These are phyloP conservation scores for Maudiozyma turicensis DNA, from an alignment of 805 yeast genomes.

Conservation along the genomic window DNA sequence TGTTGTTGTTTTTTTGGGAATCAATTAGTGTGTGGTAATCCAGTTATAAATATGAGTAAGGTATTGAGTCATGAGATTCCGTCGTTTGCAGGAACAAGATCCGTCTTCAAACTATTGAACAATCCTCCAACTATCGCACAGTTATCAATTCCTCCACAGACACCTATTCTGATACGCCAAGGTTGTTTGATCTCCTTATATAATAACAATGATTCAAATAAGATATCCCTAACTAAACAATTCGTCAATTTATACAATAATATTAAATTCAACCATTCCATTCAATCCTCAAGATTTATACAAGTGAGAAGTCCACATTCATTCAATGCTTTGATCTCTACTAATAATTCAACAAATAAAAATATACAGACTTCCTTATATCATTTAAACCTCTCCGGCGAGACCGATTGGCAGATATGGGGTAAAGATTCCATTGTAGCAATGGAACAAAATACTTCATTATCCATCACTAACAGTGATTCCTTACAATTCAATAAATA, in stretches of 20 bases:
- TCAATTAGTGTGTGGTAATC: no score
- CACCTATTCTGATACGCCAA: constrained; percentile 17
- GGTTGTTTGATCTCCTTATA: constrained; percentile 23
- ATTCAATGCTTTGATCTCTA: constrained; percentile 19
- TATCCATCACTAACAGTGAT: constrained; percentile 7
- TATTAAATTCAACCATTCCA: constrained; percentile 11
- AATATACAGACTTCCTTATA: constrained; percentile 5
- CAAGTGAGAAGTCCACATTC: constrained; percentile 7
- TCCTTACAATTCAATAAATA: constrained; percentile 7
- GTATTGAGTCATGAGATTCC: not conserved
- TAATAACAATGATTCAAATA: constrained; percentile 3
- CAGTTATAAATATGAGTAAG: not conserved
- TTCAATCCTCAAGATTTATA: constrained; percentile 16
- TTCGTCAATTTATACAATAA: constrained; percentile 18
- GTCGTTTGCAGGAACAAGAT: constrained; percentile 1
- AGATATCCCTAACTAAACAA: constrained; percentile 11
- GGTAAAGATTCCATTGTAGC: constrained; percentile 23
- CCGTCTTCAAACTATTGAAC: constrained; percentile 4
- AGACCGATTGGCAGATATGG: constrained; percentile 25
- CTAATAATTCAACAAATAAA: constrained; percentile 10
- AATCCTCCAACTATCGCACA: constrained; percentile 7
- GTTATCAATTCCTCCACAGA: constrained; percentile 1
- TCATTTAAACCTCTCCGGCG: constrained; percentile 13
- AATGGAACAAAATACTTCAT: constrained; percentile 23
- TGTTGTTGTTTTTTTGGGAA: no score